Evolutionary conservation across 1,284 basidiomycete genomes (phyloP).

Genomic region (Microbotryomycetes sp.): DNA sequence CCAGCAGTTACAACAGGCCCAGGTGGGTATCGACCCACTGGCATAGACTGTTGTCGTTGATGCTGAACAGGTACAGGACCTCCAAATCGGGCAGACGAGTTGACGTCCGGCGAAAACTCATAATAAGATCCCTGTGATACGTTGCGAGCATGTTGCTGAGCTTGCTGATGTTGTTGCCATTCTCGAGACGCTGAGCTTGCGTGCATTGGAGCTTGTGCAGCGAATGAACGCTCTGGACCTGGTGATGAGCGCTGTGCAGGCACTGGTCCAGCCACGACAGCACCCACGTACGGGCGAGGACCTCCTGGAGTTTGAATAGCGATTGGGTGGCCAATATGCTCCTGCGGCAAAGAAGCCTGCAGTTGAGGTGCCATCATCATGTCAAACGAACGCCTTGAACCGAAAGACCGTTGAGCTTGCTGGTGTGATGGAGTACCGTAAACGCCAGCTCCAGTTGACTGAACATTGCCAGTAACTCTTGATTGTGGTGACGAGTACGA

Average conservation of each 20-base stretch:
- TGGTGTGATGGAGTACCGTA: neutral
- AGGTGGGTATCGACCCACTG: neutral
- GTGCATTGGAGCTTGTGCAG: neutral
- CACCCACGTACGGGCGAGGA: too few relatives aligned
- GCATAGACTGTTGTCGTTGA: neutral
- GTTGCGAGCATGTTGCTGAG: neutral
- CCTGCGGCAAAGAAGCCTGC: neutral
- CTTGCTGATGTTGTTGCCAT: neutral
- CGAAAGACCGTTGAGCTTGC: neutral
- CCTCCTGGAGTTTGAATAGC: neutral
- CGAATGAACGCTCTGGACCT: neutral
- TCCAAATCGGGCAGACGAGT: too few relatives aligned
- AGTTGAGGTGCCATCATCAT: neutral
- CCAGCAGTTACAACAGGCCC: neutral
- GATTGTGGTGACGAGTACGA: slow-evolving; percentile 16
- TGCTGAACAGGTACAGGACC: too few relatives aligned
- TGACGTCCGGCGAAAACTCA: neutral
- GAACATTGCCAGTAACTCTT: too few relatives aligned
- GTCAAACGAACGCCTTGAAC: neutral
- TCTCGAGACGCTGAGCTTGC: too few relatives aligned
- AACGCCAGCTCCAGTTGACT: neutral
- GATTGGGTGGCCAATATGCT: neutral
- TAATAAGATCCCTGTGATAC: neutral
- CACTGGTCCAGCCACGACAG: neutral
- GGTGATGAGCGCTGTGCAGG: too few relatives aligned